Base-by-base conservation (phyloP, 169 alveolate genomes). In the Eimeria sp. region DNA sequence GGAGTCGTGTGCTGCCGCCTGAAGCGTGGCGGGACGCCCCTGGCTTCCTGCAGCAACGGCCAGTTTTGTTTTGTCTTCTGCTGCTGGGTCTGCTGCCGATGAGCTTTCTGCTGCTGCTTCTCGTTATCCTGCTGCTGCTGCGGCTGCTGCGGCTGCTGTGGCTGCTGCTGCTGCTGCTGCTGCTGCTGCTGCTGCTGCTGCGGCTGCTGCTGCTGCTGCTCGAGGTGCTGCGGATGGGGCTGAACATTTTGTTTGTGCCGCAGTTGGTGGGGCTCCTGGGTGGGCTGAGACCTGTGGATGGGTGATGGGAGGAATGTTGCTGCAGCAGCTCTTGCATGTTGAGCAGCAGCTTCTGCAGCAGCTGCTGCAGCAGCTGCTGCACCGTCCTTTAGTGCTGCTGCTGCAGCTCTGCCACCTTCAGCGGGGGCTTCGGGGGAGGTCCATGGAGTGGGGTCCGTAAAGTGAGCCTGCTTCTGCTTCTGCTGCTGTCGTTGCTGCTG, bases 1-100 rank as follows among this genome's bases (percentile, higher is more conserved):
- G 91, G 91, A 6, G 91, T 85, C 52, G 91, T 85, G 64, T 85
- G 76, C 60, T 85, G 91, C 27, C 91, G 91, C 80, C 91, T 85
- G 64, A 37, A 25, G 60, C 68, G 52, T 33, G 60, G 18, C 1
- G 37, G 62, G 91, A 23, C 16, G 78, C 49, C 40, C 27, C 78
- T 71, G 33, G 43, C 46, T 37, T 49, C 64, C 74, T 82, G 90
- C n/a, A 37, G 90, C 71, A 33, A 0, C 11, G 16, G 90, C 2
- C 16, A 46, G 78, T 4, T 43, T 49, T 58, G 91, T 60, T 58
- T 85, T 62, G 49, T 54, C 62, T 9, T 37, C 14, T 62, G 54
- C 91, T 62, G 64, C 78, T 85, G 80, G 58, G 6, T 25, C 49
- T 33, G 78, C 43, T 23, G 80, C 80, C 33, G 60, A 43, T 62